Conservation (phyloP, 164 flowering plant species). For the Tetracentron sinense region DNA sequence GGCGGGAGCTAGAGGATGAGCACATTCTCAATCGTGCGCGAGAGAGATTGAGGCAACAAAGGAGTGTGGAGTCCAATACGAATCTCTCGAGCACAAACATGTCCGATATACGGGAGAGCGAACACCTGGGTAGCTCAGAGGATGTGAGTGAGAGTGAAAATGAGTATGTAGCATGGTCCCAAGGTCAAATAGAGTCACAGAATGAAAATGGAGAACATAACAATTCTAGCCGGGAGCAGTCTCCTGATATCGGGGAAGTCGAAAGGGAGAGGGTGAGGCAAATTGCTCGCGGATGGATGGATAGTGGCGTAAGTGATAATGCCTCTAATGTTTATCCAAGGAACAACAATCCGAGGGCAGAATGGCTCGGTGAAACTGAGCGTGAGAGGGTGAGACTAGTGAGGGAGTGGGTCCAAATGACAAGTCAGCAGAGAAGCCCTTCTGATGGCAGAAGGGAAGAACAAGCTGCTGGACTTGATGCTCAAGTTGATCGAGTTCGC, state of each 20-base stretch:
- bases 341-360: slow-evolving; percentile 44
- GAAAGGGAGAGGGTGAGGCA: slow-evolving; percentile 85
- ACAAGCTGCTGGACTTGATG: slow-evolving; percentile 23
- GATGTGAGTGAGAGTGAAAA: slow-evolving; percentile 59
- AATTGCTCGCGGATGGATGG: slow-evolving; percentile 82
- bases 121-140: slow-evolving; percentile 43
- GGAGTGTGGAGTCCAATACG: slow-evolving; percentile 43
- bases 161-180: slow-evolving; percentile 56
- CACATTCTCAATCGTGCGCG: slow-evolving; percentile 55
- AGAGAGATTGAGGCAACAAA: slow-evolving; percentile 53
- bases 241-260: slow-evolving; percentile 70
- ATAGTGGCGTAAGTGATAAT: slow-evolving; percentile 55
- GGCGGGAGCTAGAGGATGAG: slow-evolving; percentile 81
- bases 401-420: slow-evolving; percentile 78
- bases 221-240: slow-evolving; percentile 62
- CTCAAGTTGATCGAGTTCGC: slow-evolving; percentile 34
- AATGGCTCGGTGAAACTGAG: slow-evolving; percentile 78
- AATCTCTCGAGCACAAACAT: slow-evolving; percentile 31
- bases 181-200: slow-evolving; percentile 38
- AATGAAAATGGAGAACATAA: slow-evolving; percentile 38
- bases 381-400: slow-evolving; percentile 73
- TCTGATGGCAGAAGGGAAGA: slow-evolving; percentile 52
- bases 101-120: slow-evolving; percentile 44
- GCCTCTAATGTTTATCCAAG: slow-evolving; percentile 45
- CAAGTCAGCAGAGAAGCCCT: slow-evolving; percentile 64